These are phyloP conservation scores for Scutellaria galericulata DNA, from an alignment of 257 asterid species.

Conservation along the genomic window DNA sequence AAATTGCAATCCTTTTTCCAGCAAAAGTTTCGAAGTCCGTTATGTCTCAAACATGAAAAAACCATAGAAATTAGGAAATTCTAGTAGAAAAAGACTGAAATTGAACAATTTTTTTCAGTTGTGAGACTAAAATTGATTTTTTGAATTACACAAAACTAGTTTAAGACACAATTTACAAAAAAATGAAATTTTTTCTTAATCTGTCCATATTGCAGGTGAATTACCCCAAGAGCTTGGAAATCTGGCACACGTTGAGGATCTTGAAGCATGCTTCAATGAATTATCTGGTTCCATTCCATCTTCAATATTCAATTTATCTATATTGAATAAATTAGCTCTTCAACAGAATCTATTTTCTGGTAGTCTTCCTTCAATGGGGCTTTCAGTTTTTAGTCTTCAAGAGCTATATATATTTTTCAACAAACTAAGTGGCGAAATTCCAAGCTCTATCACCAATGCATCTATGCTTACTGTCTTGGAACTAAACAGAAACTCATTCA, in stretches of 20 bases:
- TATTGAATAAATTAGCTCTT: background rate
- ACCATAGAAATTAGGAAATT: too few species aligned
- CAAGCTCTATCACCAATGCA: constrained; percentile 37
- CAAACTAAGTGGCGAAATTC: constrained; percentile 33
- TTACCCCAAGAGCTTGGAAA: background rate
- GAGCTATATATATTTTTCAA: constrained; percentile 28
- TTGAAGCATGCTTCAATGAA: background rate
- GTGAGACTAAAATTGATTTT: too few species aligned
- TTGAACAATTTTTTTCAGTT: too few species aligned
- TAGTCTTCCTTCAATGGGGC: constrained; percentile 11
- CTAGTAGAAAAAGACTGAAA: too few species aligned
- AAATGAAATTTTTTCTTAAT: too few species aligned
- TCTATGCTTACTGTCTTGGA: constrained; percentile 33
- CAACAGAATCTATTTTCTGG: constrained; percentile 14
- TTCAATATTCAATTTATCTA: constrained; percentile 21
- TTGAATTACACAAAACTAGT: too few species aligned
- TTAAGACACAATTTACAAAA: too few species aligned
- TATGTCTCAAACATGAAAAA: too few species aligned
- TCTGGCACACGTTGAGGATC: background rate
- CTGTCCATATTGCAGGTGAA: background rate
- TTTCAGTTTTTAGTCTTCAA: constrained; percentile 37
- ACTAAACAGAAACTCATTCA: constrained; percentile 36
- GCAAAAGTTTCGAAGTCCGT: too few species aligned
- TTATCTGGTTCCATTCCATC: constrained; percentile 20
- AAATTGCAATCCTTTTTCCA: too few species aligned